Evolutionary conservation across 106 monocot species (phyloP).

Genomic region (Allium cepa): DNA sequence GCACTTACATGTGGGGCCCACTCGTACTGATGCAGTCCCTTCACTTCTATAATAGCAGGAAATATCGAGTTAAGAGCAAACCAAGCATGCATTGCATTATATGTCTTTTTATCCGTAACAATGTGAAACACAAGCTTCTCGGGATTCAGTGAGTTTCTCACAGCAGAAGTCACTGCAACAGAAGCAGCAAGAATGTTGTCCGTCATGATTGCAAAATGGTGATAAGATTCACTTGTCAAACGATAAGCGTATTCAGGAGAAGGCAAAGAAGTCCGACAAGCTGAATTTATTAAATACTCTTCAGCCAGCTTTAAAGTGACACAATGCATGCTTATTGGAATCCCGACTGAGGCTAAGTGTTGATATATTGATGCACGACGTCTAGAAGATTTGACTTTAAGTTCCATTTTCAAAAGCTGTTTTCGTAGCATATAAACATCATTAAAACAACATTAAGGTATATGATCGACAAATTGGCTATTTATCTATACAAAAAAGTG

Average conservation of each 20-base stretch:
- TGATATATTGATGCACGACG: slow-evolving; percentile 27
- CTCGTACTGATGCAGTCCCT: slow-evolving; percentile 62
- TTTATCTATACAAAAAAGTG: too few relatives aligned
- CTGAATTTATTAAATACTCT: slow-evolving; percentile 43
- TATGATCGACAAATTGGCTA: too few relatives aligned
- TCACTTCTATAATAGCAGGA: slow-evolving; percentile 55
- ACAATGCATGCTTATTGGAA: slow-evolving; percentile 55
- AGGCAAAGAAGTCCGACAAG: slow-evolving; percentile 42
- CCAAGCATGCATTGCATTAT: slow-evolving; percentile 64
- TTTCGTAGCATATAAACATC: neutral
- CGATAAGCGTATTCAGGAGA: slow-evolving; percentile 37
- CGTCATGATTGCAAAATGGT: slow-evolving; percentile 44
- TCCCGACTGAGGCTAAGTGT: slow-evolving; percentile 43
- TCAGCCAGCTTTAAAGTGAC: slow-evolving; percentile 38
- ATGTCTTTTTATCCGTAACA: slow-evolving; percentile 64
- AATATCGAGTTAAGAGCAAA: slow-evolving; percentile 42
- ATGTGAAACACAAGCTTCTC: slow-evolving; percentile 54
- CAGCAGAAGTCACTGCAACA: slow-evolving; percentile 40
- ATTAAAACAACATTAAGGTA: neutral
- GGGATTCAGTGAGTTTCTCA: slow-evolving; percentile 26
- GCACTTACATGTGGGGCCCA: slow-evolving; percentile 18
- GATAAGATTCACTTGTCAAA: slow-evolving; percentile 26
- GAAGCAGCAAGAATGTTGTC: slow-evolving; percentile 67
- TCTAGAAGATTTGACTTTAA: slow-evolving; percentile 32
- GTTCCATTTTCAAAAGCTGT: slow-evolving; percentile 76